Base-by-base conservation (phyloP, 192 early-diverging fungal species). In the Gonapodya sp. region DNA sequence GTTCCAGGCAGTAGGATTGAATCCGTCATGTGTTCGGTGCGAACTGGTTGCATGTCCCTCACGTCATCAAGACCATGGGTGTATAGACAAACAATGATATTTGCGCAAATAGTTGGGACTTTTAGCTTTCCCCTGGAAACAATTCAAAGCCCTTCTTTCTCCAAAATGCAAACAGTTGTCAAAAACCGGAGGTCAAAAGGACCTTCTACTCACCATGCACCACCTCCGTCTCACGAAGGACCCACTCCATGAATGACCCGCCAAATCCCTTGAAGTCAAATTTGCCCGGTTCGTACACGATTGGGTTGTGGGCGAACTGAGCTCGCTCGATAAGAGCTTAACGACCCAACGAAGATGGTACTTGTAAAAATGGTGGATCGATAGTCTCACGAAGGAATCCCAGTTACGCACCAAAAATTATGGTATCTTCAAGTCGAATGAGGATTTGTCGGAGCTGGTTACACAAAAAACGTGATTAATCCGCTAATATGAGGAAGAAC, bases 381-480 rank as follows among this genome's bases (percentile, higher is more conserved):
- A 83, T 2, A 35, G 31, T 78, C 0, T 80, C 35, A 33, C 30
- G 16, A 37, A 2, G 2, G 30, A 85, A 84, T 31, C 82, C 34
- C 1, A 1, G 1, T 36, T 31, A 77, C 86, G 86, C 35, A 86
- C 94, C 93, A 86, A 96, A 95, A 73, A 96, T 94, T 82, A 98
- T 97, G 16, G 94, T 94, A 86, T 98, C 97, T 83, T 98, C 97
- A 36, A 96, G 87, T n/a, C 96, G 89, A 77, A 97, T 92, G n/a
- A 99, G 81, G 74, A 87, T 88, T 18, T 85, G 74, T 24, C 90
- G 85, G 73, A 91, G 30, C 75, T 77, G n/a, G n/a, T n/a, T n/a
- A n/a, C n/a, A n/a, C n/a, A n/a, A n/a, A n/a, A n/a, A n/a, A n/a
- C n/a, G n/a, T n/a, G n/a, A 34, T 34, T 18, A 33, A 18, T 18